Percentiles rank a stretch among this genome's conserved stretches.
phyloP scores from a whole-genome alignment of 2,329 filamentous ascomycete genomes.

The Apiospora arundinis region DNA sequence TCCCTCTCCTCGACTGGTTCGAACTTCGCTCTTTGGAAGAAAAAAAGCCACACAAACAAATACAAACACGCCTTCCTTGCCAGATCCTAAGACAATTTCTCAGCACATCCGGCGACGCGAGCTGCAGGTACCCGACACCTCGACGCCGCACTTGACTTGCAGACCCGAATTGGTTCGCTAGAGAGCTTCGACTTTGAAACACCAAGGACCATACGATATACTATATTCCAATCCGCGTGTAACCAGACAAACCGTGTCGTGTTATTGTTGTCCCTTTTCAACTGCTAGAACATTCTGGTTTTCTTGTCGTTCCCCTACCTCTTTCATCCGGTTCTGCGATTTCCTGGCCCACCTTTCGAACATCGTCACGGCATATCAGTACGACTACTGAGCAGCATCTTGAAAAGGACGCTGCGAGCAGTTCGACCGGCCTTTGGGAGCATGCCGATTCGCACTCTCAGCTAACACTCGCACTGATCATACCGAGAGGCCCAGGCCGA shows the following conservation, averaged over 20 bases:
- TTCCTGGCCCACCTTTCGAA: neutral
- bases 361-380: neutral
- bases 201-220: constrained; percentile 4
- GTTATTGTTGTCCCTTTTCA: neutral
- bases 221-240: neutral
- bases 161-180: constrained; percentile 16
- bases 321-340: neutral
- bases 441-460: constrained; percentile 1
- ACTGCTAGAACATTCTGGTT: neutral
- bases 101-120: neutral
- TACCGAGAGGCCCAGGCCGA: constrained; percentile 8
- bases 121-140: constrained; percentile 10
- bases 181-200: constrained; percentile 1
- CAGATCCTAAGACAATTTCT: constrained; percentile 1
- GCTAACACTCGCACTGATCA: neutral
- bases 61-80: neutral
- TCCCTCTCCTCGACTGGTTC: constrained; percentile 9
- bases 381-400: constrained; percentile 3
- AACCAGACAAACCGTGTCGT: neutral
- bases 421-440: neutral
- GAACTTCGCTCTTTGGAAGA: neutral
- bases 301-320: neutral
- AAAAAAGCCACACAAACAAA: neutral
- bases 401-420: neutral
- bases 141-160: neutral